phyloP scores from a whole-genome alignment of 805 yeast species.

The Myxozyma melibiosi region DNA sequence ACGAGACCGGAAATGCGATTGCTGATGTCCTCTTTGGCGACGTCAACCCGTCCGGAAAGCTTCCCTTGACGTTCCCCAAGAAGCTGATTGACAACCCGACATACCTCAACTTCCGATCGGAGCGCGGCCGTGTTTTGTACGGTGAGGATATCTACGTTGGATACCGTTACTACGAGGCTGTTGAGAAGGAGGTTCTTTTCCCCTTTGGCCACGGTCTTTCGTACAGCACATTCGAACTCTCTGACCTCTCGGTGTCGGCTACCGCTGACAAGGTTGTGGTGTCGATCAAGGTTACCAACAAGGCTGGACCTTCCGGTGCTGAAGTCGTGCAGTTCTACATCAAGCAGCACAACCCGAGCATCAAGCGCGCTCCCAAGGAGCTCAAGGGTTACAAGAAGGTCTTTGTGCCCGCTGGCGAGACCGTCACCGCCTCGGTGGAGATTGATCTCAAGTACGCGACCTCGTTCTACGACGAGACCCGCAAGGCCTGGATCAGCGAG shows the following conservation, averaged over 20 bases:
- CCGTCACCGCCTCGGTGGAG: constrained; percentile 44
- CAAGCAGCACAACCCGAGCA: constrained; percentile 41
- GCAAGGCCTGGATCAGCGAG: constrained; percentile 55
- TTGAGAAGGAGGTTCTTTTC: constrained; percentile 52
- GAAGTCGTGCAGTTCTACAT: constrained; percentile 62
- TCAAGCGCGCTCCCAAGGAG: constrained; percentile 60
- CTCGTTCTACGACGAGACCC: constrained; percentile 56
- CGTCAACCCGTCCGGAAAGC: constrained; percentile 61
- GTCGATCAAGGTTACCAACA: constrained; percentile 2
- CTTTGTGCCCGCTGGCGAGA: constrained; percentile 45
- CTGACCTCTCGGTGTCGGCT: constrained; percentile 51
- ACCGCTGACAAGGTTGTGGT: neutral
- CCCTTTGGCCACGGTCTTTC: constrained; percentile 69
- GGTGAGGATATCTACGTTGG: constrained; percentile 71
- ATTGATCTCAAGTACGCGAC: constrained; percentile 53
- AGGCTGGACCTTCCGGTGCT: constrained; percentile 49
- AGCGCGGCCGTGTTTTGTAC: constrained; percentile 57
- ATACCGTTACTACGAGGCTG: constrained; percentile 61
- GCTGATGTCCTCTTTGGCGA: constrained; percentile 64
- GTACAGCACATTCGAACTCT: constrained; percentile 63
- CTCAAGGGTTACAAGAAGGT: constrained; percentile 61
- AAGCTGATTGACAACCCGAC: constrained; percentile 59
- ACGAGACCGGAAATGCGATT: constrained; percentile 58
- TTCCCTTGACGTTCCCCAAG: constrained; percentile 58
- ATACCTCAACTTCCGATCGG: constrained; percentile 53